Percentiles rank a stretch among this genome's conserved stretches.
phyloP scores from a whole-genome alignment of 495 filamentous ascomycete species.

The Trichoderma virens region DNA sequence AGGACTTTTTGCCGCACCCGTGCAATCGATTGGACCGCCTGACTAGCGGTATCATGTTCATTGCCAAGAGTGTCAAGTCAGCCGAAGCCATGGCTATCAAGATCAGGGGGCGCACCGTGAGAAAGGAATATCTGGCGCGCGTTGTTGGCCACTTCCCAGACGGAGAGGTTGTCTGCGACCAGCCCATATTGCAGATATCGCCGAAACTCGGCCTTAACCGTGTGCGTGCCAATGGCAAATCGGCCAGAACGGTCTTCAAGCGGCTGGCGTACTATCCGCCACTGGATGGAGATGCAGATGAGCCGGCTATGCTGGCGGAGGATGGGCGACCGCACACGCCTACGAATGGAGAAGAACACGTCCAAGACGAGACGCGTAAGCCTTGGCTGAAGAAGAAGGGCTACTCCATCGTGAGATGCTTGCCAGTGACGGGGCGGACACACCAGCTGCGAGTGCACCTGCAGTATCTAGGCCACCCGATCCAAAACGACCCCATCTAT shows the following conservation, averaged over 20 bases:
- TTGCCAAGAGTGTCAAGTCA: constrained; percentile 73
- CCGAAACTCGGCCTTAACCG: constrained; percentile 92
- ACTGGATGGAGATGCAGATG: constrained; percentile 10
- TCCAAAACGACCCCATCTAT: constrained; percentile 96
- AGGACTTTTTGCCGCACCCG: constrained; percentile 64
- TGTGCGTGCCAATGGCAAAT: constrained; percentile 85
- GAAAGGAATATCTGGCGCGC: constrained; percentile 89
- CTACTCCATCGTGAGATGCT: constrained; percentile 90
- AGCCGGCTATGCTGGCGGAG: constrained; percentile 18
- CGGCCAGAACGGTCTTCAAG: constrained; percentile 83
- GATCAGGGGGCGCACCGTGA: constrained; percentile 66
- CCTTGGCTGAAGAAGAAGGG: constrained; percentile 46
- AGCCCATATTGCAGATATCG: constrained; percentile 88
- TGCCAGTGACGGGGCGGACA: constrained; percentile 87
- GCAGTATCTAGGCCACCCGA: constrained; percentile 89
- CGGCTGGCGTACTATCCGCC: constrained; percentile 80
- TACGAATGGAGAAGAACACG: constrained; percentile 14
- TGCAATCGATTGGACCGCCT: constrained; percentile 92
- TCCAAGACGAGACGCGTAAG: constrained; percentile 11
- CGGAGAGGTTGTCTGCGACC: constrained; percentile 74
- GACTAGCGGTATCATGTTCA: constrained; percentile 96
- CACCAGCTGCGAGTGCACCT: constrained; percentile 94
- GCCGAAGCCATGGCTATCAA: constrained; percentile 68
- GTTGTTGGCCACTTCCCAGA: constrained; percentile 88
- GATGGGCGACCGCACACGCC: constrained; percentile 13